Evolutionary conservation across 495 filamentous ascomycete genomes (phyloP).

Genomic region (Lindgomyces ingoldianus): DNA sequence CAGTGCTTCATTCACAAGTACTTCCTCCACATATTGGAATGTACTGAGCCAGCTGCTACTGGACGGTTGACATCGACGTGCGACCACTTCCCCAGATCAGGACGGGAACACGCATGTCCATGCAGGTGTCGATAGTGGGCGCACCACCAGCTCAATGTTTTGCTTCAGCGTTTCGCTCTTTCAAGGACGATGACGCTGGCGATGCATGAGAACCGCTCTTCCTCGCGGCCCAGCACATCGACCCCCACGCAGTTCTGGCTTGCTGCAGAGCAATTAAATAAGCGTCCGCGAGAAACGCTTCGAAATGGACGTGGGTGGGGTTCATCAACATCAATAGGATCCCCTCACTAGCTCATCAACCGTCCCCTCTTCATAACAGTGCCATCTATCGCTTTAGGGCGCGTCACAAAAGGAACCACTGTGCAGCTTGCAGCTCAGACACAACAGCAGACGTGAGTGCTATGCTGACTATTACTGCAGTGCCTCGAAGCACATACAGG

Average conservation of each 20-base stretch:
- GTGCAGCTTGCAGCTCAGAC: neutral
- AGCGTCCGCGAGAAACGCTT: constrained; percentile 25
- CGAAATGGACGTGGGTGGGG: constrained; percentile 4
- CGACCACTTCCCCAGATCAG: constrained; percentile 23
- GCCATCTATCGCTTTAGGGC: constrained; percentile 19
- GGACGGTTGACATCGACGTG: constrained; percentile 8
- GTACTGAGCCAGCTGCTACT: neutral
- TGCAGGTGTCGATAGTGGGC: neutral
- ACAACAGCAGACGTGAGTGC: neutral
- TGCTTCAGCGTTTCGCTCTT: neutral
- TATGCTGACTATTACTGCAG: neutral
- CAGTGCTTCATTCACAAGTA: neutral
- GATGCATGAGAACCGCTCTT: neutral
- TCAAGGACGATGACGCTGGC: neutral
- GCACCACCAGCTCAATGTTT: neutral
- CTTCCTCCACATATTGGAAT: neutral
- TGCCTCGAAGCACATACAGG: neutral
- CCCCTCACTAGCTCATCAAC: constrained; percentile 31
- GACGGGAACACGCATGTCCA: constrained; percentile 1
- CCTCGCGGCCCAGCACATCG: neutral
- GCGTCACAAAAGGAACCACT: constrained; percentile 10
- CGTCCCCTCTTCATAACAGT: constrained; percentile 20
- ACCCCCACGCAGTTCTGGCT: constrained; percentile 12
- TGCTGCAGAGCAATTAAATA: constrained; percentile 25
- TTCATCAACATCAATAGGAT: neutral